Conservation (phyloP, 179 eudicot genomes). For the Spergularia azorica region DNA sequence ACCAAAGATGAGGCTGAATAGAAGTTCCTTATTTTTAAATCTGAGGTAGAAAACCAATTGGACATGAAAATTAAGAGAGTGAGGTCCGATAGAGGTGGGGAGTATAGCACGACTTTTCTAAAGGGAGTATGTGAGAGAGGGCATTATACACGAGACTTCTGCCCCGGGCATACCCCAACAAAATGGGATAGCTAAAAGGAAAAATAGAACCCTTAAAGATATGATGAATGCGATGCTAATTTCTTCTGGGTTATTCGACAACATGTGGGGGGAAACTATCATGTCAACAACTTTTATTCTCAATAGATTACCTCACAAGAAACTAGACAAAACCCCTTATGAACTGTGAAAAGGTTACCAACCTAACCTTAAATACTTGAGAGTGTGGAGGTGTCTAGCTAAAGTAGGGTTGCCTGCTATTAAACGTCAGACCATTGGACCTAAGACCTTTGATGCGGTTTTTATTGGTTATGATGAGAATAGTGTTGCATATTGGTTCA, state of each 20-base stretch:
- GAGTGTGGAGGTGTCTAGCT: no score
- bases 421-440: no score
- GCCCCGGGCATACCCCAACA: not conserved
- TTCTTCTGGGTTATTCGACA: not conserved
- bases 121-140: no score
- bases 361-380: not conserved
- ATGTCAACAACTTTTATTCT: not conserved
- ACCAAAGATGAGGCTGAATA: no score
- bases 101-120: no score
- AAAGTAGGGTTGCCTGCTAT: no score
- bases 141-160: no score
- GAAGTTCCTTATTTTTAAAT: no score
- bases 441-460: no score
- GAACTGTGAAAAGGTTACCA: not conserved
- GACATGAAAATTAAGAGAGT: no score
- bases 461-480: not conserved
- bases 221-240: slow-evolving; percentile 4
- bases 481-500: not conserved
- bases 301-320: not conserved
- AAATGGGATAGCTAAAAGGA: not conserved
- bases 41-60: no score
- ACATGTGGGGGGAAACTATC: not conserved
- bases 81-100: no score
- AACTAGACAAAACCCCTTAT: not conserved
- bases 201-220: slow-evolving; percentile 1